These are phyloP conservation scores for Neurospora discreta DNA, from an alignment of 495 filamentous ascomycete genomes.

Conservation along the genomic window DNA sequence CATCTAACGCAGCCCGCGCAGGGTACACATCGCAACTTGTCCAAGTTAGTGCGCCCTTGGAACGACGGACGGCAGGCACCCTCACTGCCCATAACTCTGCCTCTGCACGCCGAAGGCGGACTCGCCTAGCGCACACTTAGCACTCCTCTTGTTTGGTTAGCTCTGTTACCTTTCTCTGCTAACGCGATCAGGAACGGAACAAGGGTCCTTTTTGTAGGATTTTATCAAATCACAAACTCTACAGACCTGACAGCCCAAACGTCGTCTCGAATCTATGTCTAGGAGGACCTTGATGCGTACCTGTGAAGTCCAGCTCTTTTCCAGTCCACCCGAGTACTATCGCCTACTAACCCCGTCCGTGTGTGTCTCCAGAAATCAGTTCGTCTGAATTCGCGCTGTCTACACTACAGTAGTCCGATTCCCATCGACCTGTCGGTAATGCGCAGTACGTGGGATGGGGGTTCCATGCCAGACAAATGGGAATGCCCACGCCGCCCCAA, in stretches of 20 bases:
- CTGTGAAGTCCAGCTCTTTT: background rate
- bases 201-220: background rate
- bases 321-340: background rate
- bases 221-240: too few relatives aligned
- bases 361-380: background rate
- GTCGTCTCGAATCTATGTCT: background rate
- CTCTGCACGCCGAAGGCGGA: background rate
- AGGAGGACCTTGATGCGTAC: background rate
- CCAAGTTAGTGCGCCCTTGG: background rate
- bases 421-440: background rate
- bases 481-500: background rate
- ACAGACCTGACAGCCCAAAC: too few relatives aligned
- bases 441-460: background rate
- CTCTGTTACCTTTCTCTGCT: background rate
- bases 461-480: background rate
- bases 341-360: background rate
- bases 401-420: background rate
- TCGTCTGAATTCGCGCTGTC: background rate
- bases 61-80: background rate
- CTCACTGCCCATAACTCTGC: background rate
- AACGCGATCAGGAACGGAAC: background rate
- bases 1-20: background rate
- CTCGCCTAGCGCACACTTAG: background rate
- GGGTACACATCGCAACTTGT: background rate
- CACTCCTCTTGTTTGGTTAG: background rate